Evolutionary conservation across 495 filamentous ascomycete species (phyloP).

Genomic region (Astrocystis sublimbata): DNA sequence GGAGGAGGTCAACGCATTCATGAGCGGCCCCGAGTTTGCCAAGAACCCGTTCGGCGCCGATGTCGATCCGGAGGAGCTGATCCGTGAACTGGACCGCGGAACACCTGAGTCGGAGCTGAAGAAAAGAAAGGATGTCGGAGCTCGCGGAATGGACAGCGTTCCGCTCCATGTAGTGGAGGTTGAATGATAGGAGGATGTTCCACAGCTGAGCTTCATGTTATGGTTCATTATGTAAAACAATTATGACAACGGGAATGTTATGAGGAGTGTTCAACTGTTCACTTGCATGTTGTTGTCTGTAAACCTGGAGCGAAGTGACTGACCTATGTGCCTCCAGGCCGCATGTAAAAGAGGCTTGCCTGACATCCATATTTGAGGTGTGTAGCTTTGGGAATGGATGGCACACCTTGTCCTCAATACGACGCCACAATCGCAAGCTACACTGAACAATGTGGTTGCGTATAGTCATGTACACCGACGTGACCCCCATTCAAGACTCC

Average conservation of each 20-base stretch:
- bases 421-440: neutral
- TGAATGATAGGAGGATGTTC: neutral
- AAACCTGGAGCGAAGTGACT: no score
- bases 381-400: no score
- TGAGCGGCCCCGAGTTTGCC: slow-evolving; percentile 24
- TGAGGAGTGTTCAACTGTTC: no score
- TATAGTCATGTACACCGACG: no score
- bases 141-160: slow-evolving; percentile 20
- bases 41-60: slow-evolving; percentile 42
- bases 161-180: neutral
- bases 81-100: slow-evolving; percentile 34
- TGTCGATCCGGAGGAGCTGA: slow-evolving; percentile 41
- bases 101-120: slow-evolving; percentile 34
- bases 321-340: no score
- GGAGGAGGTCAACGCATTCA: slow-evolving; percentile 39
- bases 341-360: no score
- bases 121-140: slow-evolving; percentile 32
- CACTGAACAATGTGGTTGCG: neutral
- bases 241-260: no score
- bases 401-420: slow-evolving; percentile 4
- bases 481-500: no score
- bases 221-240: no score
- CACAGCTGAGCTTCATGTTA: neutral
- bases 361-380: no score
- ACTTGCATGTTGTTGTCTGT: no score